Percentiles rank a stretch among this genome's conserved stretches.
Conservation (phyloP, 495 filamentous ascomycete species). For the Achaetomiella virescens region DNA sequence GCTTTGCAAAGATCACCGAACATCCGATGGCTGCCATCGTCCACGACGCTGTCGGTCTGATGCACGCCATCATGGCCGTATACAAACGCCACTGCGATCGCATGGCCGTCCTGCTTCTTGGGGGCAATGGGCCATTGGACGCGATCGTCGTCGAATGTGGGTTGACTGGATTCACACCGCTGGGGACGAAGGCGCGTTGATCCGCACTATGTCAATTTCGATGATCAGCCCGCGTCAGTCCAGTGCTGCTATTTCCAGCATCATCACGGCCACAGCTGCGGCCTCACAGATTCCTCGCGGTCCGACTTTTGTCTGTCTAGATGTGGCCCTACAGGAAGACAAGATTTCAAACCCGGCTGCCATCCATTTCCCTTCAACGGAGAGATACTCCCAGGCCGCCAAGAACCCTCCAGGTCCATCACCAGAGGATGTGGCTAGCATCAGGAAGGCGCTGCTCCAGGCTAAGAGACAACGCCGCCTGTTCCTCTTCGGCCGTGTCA, state of each 20-base stretch:
- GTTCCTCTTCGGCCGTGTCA: constrained; percentile 1
- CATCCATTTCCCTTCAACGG: not conserved
- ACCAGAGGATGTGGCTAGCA: not conserved
- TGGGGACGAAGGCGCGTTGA: not conserved
- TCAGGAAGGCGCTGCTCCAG: not conserved
- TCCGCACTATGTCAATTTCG: not conserved
- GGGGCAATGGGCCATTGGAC: not conserved
- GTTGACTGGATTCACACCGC: constrained; percentile 1
- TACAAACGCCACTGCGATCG: constrained; percentile 4
- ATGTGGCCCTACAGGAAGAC: not conserved
- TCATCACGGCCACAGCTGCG: not conserved
- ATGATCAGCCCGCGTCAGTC: not conserved
- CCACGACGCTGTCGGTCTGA: constrained; percentile 2
- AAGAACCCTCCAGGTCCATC: not conserved
- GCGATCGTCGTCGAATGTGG: not conserved
- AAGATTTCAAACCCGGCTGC: not conserved
- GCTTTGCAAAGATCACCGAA: not conserved
- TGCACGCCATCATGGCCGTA: not conserved
- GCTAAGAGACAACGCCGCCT: not conserved
- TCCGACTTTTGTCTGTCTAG: constrained; percentile 1
- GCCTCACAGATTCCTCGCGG: not conserved
- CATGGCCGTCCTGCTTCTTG: not conserved
- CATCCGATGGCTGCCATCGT: not conserved
- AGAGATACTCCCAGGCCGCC: not conserved
- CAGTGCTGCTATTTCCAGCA: not conserved